Evolutionary conservation across 306 rosid species (phyloP), one percentile per base, ranked within the genome.

Genomic region (Ormosia semicastrata): DNA sequence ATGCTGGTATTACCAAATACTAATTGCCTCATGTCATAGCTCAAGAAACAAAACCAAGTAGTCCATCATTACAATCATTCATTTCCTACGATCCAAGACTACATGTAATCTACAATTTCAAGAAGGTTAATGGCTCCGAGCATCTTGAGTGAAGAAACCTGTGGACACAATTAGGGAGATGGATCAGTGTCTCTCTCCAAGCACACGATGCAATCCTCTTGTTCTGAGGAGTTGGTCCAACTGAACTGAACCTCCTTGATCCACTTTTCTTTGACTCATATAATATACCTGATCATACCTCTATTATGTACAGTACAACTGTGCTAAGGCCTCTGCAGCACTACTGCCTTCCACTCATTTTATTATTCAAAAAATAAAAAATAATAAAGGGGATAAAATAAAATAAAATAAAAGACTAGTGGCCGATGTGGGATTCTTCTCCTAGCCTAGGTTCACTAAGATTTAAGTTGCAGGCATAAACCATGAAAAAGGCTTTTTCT

Each of bases 241-340:
- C 65, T 79, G 70, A 92, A 86, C 80, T 24, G 24, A 24, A 24
- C 24, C 69, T 84, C 32, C 88, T 85, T 7, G 87, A 77, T 11
- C 88, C 83, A 49, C 59, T 77, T 49, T 79, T 83, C 81, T 83
- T 24, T 24, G 24, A 24, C 24, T 1, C 24, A 24, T 24, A 24
- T 24, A 24, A 24, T 24, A 24, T 24, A 24, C 24, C 24, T 24
- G 3, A 32, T 78, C 84, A 60, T 7, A 70, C 7, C 79, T 85
- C 85, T 77, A 4, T 82, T 24, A 24, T 24, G 24, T 24, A 6
- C 41, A 37, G 15, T 76, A 85, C 66, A 78, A 66, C 74, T 88
- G 85, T 41, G 70, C 80, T 2, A 33, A 13, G 4, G 41, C 47
- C 33, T 5, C 41, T 24, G 8, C 43, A n/a, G 8, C 43, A n/a